Conservation (phyloP, 2,329 filamentous ascomycete genomes). For the Lachnellula willkommii region DNA sequence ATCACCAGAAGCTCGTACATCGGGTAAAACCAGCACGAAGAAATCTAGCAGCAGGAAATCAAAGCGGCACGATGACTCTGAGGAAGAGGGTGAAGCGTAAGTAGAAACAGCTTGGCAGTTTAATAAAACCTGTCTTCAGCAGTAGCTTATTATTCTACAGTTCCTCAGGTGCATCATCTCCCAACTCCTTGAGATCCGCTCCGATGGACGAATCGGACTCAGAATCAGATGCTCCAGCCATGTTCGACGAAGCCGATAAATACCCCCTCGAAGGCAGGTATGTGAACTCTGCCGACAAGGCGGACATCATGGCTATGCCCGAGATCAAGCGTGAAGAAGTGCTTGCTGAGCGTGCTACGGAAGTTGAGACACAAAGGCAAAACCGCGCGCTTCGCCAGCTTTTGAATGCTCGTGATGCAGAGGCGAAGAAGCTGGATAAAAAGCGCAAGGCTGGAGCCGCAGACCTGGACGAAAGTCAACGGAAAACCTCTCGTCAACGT, state of each 20-base stretch:
- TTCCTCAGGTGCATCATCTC: slow-evolving; percentile 64
- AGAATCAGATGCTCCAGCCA: slow-evolving; percentile 57
- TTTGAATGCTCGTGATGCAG: slow-evolving; percentile 61
- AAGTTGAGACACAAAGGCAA: slow-evolving; percentile 76
- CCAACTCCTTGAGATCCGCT: slow-evolving; percentile 71
- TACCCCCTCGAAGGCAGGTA: slow-evolving; percentile 89
- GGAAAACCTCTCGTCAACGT: slow-evolving; percentile 68
- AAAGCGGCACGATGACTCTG: slow-evolving; percentile 52
- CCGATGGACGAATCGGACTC: slow-evolving; percentile 88
- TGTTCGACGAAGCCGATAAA: slow-evolving; percentile 51
- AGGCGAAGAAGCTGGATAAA: slow-evolving; percentile 50
- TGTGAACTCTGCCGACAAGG: slow-evolving; percentile 66
- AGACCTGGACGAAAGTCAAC: slow-evolving; percentile 71
- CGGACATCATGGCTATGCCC: slow-evolving; percentile 75
- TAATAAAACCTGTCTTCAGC: slow-evolving; percentile 4
- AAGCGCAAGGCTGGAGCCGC: slow-evolving; percentile 75
- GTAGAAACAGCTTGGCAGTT: slow-evolving; percentile 34
- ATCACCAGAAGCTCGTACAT: slow-evolving; percentile 41
- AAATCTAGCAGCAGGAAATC: slow-evolving; percentile 47
- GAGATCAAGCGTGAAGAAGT: slow-evolving; percentile 90
- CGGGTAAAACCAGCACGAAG: slow-evolving; percentile 38
- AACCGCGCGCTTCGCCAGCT: slow-evolving; percentile 76
- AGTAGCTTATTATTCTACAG: slow-evolving; percentile 38
- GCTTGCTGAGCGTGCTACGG: slow-evolving; percentile 77
- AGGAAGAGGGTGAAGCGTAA: slow-evolving; percentile 82